phyloP scores from a whole-genome alignment of 352 stramenopile genomes.

The Globisporangium acanthophoron region DNA sequence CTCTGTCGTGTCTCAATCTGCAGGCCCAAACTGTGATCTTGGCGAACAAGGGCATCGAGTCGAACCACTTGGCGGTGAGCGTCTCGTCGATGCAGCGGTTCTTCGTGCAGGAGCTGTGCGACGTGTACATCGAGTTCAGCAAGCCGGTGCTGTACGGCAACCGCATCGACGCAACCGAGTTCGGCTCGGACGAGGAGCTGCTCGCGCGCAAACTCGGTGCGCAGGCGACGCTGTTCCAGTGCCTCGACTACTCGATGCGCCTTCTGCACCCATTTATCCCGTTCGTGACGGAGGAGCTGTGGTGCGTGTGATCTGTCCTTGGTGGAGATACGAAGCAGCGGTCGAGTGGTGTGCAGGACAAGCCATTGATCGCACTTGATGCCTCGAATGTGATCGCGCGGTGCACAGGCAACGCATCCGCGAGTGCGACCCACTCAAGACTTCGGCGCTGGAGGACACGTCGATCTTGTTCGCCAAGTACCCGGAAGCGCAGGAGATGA shows the following conservation, averaged over 20 bases:
- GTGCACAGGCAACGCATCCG: slow-evolving; percentile 50
- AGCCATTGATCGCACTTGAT: not conserved
- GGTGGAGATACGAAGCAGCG: not conserved
- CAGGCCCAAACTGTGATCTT: slow-evolving; percentile 50
- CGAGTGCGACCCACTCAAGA: slow-evolving; percentile 33
- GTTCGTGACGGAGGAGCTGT: slow-evolving; percentile 99
- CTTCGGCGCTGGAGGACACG: slow-evolving; percentile 22
- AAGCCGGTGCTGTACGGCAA: slow-evolving; percentile 81
- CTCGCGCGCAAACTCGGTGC: slow-evolving; percentile 71
- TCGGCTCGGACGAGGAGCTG: slow-evolving; percentile 40
- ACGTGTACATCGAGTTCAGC: slow-evolving; percentile 88
- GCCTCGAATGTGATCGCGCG: no score
- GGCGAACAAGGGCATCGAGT: slow-evolving; percentile 60
- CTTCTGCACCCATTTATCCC: slow-evolving; percentile 98
- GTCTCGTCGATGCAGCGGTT: slow-evolving; percentile 73
- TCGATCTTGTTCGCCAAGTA: slow-evolving; percentile 69
- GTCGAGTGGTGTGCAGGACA: no score
- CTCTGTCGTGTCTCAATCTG: not conserved
- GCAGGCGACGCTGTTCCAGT: slow-evolving; percentile 91
- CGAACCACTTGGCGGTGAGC: slow-evolving; percentile 63
- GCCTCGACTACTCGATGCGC: slow-evolving; percentile 93
- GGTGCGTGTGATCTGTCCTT: slow-evolving; percentile 46
- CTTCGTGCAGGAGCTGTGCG: slow-evolving; percentile 84
- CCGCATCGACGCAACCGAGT: slow-evolving; percentile 30
- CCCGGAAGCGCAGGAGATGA: slow-evolving; percentile 83